Base-by-base conservation (phyloP, 768 basidiomycete species). In the Erythrobasidium yunnanense region DNA sequence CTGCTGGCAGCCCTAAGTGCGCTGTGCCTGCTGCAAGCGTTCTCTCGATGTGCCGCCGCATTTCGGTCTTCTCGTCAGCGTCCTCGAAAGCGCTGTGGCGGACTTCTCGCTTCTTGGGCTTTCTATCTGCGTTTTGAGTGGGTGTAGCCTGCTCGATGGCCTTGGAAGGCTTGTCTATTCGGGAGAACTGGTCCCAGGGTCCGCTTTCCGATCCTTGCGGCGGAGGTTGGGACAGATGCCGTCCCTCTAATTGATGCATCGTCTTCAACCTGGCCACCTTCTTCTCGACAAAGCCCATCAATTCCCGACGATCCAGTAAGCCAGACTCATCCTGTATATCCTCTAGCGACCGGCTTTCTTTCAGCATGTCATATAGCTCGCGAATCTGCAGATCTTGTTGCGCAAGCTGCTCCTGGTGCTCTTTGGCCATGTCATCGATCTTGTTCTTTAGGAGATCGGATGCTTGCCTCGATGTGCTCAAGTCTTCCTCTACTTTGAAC, bases 321-420 rank as follows among this genome's bases (percentile, higher is more conserved):
- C 79, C 81, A 46, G 81, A 81, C 80, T 74, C 85, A 30, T 77
- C 87, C 20, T 87, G 77, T 66, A 91, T 83, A 68, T 81, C 82
- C 63, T 88, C 86, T 35, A 89, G 82, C 15, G 86, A 84, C 23
- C 73, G 71, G 34, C 87, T 82, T 72, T 93, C 88, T 74, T 84
- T 87, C 58, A 97, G 79, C 90, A 95, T 93, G 70, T 86, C 81
- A 79, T 92, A 97, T 18, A 96, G 77, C 74, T 95, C 91, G 81
- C 87, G 83, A 68, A 93, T 92, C 78, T 95, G 88, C 13, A 85
- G 82, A 73, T 95, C 90, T 15, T 93, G 83, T 75, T 93, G 88
- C 2, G 83, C 80, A 65, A 96, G 89, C 70, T 84, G 84, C 65
- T 90, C 87, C 73, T 92, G 87, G 73, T 91, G 91, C 15, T 82